phyloP scores from a whole-genome alignment of 495 filamentous ascomycete genomes.

The Aspergillus bridgeri region DNA sequence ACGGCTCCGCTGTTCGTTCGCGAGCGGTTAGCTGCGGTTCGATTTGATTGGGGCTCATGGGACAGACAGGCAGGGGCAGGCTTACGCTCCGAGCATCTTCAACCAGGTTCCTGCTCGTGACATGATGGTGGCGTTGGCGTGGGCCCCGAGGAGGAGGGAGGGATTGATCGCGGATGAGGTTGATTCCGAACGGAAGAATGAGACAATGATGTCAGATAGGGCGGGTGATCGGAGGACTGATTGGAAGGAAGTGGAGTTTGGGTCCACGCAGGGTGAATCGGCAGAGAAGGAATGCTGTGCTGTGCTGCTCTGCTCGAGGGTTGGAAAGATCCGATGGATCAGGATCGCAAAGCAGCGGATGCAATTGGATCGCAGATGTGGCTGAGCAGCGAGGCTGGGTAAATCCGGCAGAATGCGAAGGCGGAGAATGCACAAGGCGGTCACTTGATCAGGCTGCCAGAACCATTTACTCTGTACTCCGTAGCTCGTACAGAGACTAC shows the following conservation, averaged over 20 bases:
- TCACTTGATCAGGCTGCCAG: too few species aligned
- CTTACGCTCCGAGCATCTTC: constrained; percentile 55
- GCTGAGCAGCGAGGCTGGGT: background rate
- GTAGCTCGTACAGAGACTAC: too few species aligned
- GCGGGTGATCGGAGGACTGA: background rate
- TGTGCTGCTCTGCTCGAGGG: background rate
- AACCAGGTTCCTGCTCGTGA: constrained; percentile 48
- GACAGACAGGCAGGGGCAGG: constrained; percentile 7
- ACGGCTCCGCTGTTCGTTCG: constrained; percentile 53
- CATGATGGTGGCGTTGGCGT: constrained; percentile 34
- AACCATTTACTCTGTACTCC: too few species aligned
- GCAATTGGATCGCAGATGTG: background rate
- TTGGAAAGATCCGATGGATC: background rate
- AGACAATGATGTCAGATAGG: background rate
- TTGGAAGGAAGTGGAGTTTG: background rate
- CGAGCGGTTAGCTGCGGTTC: constrained; percentile 11
- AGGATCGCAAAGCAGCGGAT: background rate
- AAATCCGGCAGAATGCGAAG: background rate
- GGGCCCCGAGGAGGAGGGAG: background rate
- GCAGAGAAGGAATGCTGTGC: background rate
- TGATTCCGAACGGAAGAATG: background rate
- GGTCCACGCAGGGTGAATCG: background rate
- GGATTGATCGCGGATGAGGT: background rate
- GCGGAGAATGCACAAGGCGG: too few species aligned
- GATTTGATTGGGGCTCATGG: background rate